phyloP scores from a whole-genome alignment of 306 rosid genomes.

The Gastrolobium villosum region DNA sequence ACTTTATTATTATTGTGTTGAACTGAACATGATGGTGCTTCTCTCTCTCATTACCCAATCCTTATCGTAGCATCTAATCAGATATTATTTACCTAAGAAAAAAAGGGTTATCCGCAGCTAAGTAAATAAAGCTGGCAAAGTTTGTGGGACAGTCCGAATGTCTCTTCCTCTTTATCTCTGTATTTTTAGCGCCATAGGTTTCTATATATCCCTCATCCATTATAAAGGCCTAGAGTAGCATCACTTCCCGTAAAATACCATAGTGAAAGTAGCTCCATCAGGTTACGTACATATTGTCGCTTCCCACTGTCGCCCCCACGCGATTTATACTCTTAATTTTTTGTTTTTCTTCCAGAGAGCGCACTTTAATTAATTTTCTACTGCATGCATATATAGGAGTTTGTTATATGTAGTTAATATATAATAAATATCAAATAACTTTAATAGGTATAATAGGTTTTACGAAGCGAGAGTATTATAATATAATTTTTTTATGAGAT shows the following conservation, averaged over 20 bases:
- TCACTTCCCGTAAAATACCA: slow-evolving; percentile 55
- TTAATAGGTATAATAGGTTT: too few relatives aligned
- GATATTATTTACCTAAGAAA: not conserved
- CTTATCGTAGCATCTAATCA: not conserved
- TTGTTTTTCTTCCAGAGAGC: too few relatives aligned
- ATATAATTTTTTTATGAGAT: too few relatives aligned
- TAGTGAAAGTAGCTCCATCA: slow-evolving; percentile 49
- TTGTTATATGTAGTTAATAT: too few relatives aligned
- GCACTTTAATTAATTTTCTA: too few relatives aligned
- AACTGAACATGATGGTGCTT: not conserved
- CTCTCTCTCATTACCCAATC: not conserved
- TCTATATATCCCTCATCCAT: slow-evolving; percentile 36
- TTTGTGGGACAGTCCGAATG: slow-evolving; percentile 98
- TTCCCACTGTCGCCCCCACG: slow-evolving; percentile 47
- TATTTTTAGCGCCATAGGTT: slow-evolving; percentile 41
- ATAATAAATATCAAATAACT: too few relatives aligned
- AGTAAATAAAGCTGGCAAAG: slow-evolving; percentile 68
- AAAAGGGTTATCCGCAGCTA: slow-evolving; percentile 38
- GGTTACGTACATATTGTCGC: slow-evolving; percentile 55
- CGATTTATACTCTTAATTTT: not conserved
- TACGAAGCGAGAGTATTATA: too few relatives aligned
- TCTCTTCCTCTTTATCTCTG: slow-evolving; percentile 56
- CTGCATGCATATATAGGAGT: too few relatives aligned
- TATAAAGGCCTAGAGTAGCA: slow-evolving; percentile 48
- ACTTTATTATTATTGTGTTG: not conserved